Evolutionary conservation across 331 rosid species (phyloP).

Genomic region (Erythrophleum ivorense): DNA sequence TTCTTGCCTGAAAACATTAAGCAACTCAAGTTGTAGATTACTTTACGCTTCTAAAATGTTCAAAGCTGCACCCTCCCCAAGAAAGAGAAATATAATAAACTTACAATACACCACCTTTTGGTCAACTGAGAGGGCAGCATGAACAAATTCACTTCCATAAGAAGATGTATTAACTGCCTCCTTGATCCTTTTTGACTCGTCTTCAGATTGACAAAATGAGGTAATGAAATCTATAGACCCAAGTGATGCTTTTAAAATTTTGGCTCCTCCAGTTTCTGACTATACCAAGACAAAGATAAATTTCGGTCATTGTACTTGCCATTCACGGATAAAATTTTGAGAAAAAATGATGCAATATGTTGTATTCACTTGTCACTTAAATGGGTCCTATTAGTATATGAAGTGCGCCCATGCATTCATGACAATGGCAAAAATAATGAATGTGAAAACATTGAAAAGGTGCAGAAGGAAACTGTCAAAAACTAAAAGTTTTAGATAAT

Average conservation of each 20-base stretch:
- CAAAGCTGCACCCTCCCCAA: constrained; percentile 19
- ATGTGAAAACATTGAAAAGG: neutral
- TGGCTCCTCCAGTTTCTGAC: constrained; percentile 67
- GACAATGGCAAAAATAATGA: constrained; percentile 23
- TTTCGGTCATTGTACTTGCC: constrained; percentile 43
- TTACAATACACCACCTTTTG: constrained; percentile 62
- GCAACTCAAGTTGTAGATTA: constrained; percentile 19
- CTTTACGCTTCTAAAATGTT: constrained; percentile 25
- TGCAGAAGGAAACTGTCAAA: constrained; percentile 6
- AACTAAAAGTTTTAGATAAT: neutral
- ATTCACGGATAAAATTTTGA: constrained; percentile 29
- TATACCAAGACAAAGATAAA: constrained; percentile 53
- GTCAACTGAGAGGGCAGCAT: constrained; percentile 87
- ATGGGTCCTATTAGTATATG: neutral
- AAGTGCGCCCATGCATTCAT: constrained; percentile 20
- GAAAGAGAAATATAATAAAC: constrained; percentile 4
- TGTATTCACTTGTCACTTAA: constrained; percentile 19
- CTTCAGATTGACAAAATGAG: constrained; percentile 75
- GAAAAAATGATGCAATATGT: constrained; percentile 19
- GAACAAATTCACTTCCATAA: constrained; percentile 89
- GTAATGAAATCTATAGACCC: constrained; percentile 97
- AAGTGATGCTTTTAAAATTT: constrained; percentile 78
- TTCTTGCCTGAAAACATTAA: neutral
- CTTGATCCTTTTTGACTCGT: constrained; percentile 72
- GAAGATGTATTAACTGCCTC: constrained; percentile 87